phyloP scores from a whole-genome alignment of 2,329 filamentous ascomycete species.

The Monosporascus sp. region DNA sequence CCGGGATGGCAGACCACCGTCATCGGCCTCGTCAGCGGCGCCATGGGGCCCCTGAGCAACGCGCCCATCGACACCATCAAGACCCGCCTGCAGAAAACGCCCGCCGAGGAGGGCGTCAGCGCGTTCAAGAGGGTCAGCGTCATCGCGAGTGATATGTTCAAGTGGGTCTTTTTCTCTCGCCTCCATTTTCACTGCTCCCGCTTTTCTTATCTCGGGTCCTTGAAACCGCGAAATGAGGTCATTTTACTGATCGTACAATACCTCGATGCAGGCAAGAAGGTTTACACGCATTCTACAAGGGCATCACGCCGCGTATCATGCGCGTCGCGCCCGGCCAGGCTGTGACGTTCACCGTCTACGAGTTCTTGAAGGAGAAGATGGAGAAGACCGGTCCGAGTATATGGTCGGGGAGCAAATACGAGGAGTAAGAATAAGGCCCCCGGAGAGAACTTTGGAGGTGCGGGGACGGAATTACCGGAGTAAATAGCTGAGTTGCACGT shows the following conservation, averaged over 20 bases:
- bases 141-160: constrained; percentile 83
- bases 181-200: background rate
- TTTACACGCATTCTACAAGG: constrained; percentile 95
- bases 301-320: constrained; percentile 96
- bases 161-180: constrained; percentile 39
- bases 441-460: background rate
- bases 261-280: constrained; percentile 69
- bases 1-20: constrained; percentile 86
- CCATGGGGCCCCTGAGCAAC: constrained; percentile 93
- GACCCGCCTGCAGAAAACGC: constrained; percentile 88
- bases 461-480: too few species aligned
- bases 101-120: constrained; percentile 73
- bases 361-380: constrained; percentile 68
- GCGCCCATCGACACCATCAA: constrained; percentile 99
- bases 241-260: too few species aligned
- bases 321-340: constrained; percentile 93
- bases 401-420: constrained; percentile 58
- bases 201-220: too few species aligned
- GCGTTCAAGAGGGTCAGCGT: constrained; percentile 71
- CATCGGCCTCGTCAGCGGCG: constrained; percentile 86
- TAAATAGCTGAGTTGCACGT: too few species aligned
- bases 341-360: constrained; percentile 72
- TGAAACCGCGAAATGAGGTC: too few species aligned
- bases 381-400: constrained; percentile 60
- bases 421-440: constrained; percentile 49